These are phyloP conservation scores for Neurospora pannonica DNA, from an alignment of 495 filamentous ascomycete genomes.

Conservation along the genomic window DNA sequence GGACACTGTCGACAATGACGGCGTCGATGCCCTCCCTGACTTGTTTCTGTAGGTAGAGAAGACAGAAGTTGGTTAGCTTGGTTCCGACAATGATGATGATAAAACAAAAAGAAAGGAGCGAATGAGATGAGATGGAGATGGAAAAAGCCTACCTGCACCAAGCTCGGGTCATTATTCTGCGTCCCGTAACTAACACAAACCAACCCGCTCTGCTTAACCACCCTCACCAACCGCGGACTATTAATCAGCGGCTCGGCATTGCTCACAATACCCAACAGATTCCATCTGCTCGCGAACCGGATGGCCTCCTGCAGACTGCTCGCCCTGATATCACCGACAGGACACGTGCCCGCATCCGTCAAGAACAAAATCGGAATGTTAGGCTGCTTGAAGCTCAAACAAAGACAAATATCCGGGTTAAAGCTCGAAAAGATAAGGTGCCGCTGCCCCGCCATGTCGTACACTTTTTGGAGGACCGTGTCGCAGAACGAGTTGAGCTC, in stretches of 20 bases:
- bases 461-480: slow-evolving; percentile 80
- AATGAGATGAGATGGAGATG: not conserved
- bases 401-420: slow-evolving; percentile 90
- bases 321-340: slow-evolving; percentile 82
- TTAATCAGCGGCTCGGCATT: slow-evolving; percentile 76
- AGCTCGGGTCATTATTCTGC: slow-evolving; percentile 74
- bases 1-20: slow-evolving; percentile 88
- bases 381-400: slow-evolving; percentile 90
- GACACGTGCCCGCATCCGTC: slow-evolving; percentile 69
- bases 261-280: slow-evolving; percentile 82
- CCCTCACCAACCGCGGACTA: slow-evolving; percentile 81
- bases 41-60: slow-evolving; percentile 53
- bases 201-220: slow-evolving; percentile 90
- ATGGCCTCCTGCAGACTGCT: slow-evolving; percentile 91
- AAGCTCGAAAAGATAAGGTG: slow-evolving; percentile 95
- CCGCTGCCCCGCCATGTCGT: slow-evolving; percentile 54
- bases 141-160: slow-evolving; percentile 68
- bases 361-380: slow-evolving; percentile 92
- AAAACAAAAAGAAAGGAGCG: not conserved
- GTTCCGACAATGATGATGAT: not conserved
- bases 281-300: slow-evolving; percentile 89
- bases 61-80: slow-evolving; percentile 16
- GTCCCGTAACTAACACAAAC: slow-evolving; percentile 93
- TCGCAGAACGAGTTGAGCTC: slow-evolving; percentile 97
- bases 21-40: slow-evolving; percentile 93